Conservation (phyloP, 257 asterid species). For the Gentiana macrophylla region DNA sequence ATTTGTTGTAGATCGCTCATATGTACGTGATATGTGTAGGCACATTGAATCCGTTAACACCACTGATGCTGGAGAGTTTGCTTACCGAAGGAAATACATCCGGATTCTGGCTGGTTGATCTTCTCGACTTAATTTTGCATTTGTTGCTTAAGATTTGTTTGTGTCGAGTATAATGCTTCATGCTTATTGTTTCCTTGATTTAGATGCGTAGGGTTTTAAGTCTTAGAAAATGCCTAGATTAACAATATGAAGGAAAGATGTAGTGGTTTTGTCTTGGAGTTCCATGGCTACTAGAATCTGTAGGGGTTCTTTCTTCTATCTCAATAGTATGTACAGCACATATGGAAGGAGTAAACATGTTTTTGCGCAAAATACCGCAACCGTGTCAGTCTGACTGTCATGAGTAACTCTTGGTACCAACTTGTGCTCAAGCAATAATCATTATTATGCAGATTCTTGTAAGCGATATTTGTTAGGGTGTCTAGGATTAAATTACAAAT, state of each 20-base stretch:
- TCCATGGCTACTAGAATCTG: too few species aligned
- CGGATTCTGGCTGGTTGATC: slow-evolving; percentile 92
- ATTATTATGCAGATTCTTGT: too few species aligned
- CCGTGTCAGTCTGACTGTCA: too few species aligned
- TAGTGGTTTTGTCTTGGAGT: too few species aligned
- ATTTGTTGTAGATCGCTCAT: background rate
- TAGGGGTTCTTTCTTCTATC: too few species aligned
- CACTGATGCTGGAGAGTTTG: slow-evolving; percentile 77
- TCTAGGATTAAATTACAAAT: too few species aligned
- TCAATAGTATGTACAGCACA: too few species aligned
- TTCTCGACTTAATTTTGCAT: slow-evolving; percentile 18
- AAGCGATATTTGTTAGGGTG: too few species aligned
- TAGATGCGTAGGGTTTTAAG: background rate
- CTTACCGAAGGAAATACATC: slow-evolving; percentile 82
- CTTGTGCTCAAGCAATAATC: too few species aligned
- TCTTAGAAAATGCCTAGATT: background rate
- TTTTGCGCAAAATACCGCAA: too few species aligned
- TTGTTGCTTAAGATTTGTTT: background rate
- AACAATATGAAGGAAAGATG: background rate
- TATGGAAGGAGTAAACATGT: too few species aligned
- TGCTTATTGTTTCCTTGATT: background rate
- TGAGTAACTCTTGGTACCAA: too few species aligned
- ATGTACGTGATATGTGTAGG: slow-evolving; percentile 34
- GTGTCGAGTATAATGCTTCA: background rate
- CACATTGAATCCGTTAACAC: slow-evolving; percentile 65